Evolutionary conservation across 441 rosid species (phyloP).

Genomic region (Lepidium campestre): DNA sequence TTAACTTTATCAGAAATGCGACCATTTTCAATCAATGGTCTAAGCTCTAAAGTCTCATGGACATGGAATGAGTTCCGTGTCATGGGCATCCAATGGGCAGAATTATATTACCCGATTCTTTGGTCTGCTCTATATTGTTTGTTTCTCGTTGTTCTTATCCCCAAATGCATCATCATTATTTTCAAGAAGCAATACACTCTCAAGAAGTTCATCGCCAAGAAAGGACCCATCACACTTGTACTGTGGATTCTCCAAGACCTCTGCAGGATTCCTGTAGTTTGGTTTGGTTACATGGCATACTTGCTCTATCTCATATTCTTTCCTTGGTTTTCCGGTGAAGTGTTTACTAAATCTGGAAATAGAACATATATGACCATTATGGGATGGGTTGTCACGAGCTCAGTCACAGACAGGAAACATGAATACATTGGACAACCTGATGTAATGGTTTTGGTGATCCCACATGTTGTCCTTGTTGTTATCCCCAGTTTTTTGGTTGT

Average conservation of each 20-base stretch:
- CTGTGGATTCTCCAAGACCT: constrained; percentile 72
- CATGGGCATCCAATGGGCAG: constrained; percentile 87
- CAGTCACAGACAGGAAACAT: constrained; percentile 26
- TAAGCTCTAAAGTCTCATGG: constrained; percentile 57
- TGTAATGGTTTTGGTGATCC: constrained; percentile 76
- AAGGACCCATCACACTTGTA: constrained; percentile 40
- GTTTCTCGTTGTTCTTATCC: constrained; percentile 50
- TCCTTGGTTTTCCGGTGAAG: constrained; percentile 80
- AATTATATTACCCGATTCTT: constrained; percentile 62
- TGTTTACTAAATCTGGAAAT: constrained; percentile 47
- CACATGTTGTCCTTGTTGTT: constrained; percentile 65
- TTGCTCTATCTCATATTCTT: constrained; percentile 54
- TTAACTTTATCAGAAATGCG: constrained; percentile 54
- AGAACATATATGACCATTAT: constrained; percentile 73
- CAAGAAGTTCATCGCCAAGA: constrained; percentile 40
- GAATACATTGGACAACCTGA: constrained; percentile 72
- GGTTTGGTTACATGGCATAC: constrained; percentile 66
- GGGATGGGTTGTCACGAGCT: constrained; percentile 68
- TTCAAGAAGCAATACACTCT: constrained; percentile 50
- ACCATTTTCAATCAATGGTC: constrained; percentile 79
- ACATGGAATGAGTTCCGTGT: constrained; percentile 88
- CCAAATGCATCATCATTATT: constrained; percentile 42
- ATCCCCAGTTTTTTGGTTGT: constrained; percentile 51
- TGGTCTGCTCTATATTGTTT: constrained; percentile 46
- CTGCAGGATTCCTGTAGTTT: constrained; percentile 52